phyloP scores from a whole-genome alignment of 768 basidiomycete genomes.

The Xerocomellus amylosporus region DNA sequence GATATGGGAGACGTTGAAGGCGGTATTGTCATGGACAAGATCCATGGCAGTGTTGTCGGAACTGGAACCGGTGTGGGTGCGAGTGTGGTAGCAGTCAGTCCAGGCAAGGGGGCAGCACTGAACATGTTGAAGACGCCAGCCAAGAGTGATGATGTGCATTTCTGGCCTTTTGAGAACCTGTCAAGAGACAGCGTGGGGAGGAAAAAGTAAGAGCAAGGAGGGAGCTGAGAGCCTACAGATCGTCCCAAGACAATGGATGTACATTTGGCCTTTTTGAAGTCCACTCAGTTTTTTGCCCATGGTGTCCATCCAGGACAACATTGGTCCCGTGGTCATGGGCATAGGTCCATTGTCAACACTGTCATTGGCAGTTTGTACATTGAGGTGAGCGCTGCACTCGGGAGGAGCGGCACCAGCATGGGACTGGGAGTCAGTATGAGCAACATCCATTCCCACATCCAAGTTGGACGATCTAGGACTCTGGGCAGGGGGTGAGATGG shows the following conservation, averaged over 20 bases:
- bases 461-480: background rate
- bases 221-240: too few species aligned
- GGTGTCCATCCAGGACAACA: conserved; percentile 52
- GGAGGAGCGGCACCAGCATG: background rate
- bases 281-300: conserved; percentile 62
- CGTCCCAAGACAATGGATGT: conserved; percentile 25
- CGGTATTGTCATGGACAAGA: conserved; percentile 10
- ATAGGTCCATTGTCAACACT: conserved; percentile 16
- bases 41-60: conserved; percentile 11
- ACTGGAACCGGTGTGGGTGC: conserved; percentile 5
- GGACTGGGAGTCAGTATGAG: conserved; percentile 14
- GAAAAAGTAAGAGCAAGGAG: too few species aligned
- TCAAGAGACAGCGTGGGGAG: background rate
- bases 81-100: conserved; percentile 32
- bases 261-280: conserved; percentile 54
- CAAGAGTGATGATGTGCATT: conserved; percentile 63
- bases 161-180: conserved; percentile 66
- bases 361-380: background rate
- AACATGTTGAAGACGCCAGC: conserved; percentile 62
- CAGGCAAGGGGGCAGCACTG: conserved; percentile 44
- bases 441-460: conserved; percentile 11
- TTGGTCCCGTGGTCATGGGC: conserved; percentile 25
- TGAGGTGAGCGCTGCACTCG: background rate
- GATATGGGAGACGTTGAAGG: background rate
- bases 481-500: background rate